Evolutionary conservation across 371 early-diverging fungal species (phyloP), one percentile per base, ranked within the genome.

Genomic region (Mortierella sp.): DNA sequence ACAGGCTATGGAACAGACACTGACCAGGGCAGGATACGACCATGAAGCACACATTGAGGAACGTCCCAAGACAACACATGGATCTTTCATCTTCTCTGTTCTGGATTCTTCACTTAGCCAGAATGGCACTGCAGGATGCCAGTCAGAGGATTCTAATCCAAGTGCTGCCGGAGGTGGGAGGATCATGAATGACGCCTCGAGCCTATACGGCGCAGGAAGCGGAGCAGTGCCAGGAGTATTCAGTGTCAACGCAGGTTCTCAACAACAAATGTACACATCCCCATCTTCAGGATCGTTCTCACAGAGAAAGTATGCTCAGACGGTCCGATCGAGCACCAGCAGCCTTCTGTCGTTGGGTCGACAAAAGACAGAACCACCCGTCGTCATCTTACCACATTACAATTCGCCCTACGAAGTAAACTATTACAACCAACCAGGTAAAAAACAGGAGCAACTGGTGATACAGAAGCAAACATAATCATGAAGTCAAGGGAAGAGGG

Each of bases 341-440:
- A 67, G 63, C 10, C 48, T 67, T 34, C 12, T 73, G 27, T 58
- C 54, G 13, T 31, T 67, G 43, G 56, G 57, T 1, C 67, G 67
- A 4, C 54, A 54, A 13, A 71, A 61, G 39, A 5, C 58, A 2
- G 67, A 73, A n/a, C 74, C 67, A 10, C 74, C 74, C 14, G 74
- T 73, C 41, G 49, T 58, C 44, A 63, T 73, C 50, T 54, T 73
- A 19, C 63, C 74, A 7, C 74, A 73, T 47, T 73, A 73, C 49
- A 67, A 73, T 37, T 73, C 74, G 5, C 67, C 74, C 14, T 73
- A 63, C 49, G 74, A 73, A 31, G 54, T 45, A 0, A 19, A 63
- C 29, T 73, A 54, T 49, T 67, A 51, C 22, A 62, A 67, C 17
- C 67, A 63, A 21, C 52, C 74, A 40, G 67, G 67, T 60, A 71